Evolutionary conservation across 345 rosid genomes (phyloP), one percentile per base, ranked within the genome.

Genomic region (Eutrema japonicum): DNA sequence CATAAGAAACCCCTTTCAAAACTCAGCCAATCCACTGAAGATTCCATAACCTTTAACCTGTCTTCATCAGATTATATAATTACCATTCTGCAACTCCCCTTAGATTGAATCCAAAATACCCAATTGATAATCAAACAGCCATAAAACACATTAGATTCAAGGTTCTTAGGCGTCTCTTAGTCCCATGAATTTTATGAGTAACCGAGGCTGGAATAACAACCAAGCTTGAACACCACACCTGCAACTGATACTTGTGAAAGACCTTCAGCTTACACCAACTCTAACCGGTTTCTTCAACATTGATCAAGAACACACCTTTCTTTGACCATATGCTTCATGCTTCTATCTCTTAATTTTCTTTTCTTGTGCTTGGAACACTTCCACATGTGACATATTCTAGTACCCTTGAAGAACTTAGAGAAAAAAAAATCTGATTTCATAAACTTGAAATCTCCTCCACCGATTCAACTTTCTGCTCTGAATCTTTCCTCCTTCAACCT

Each of bases 231-330:
- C 42, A 56, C 42, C 61, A 35, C 0, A 6, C 35, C 4, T 0
- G 35, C 16, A 60, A 10, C 6, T 22, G 10, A 40, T 11, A 6
- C 47, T 43, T 18, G 6, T 10, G 14, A 58, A 18, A 38, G 13
- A 58, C 14, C 33, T 58, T 58, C 47, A 61, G 37, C 37, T 41
- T 41, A 42, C 37, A 41, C 18, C 22, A 61, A 41, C 35, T 61
- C 5, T 32, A 11, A 40, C 22, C 4, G 2, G 51, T 13, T 62
- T 62, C 52, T 61, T 42, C 38, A 29, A 12, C 38, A 42, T 0
- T 7, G 51, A 42, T 8, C 0, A 62, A 43, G 22, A 61, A 42
- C 50, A 10, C 2, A 4, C 38, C 13, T 62, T n/a, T n/a, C 66
- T 62, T 29, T 3, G 5, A 42, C 42, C 53, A 14, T 7, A 8